These are phyloP conservation scores for Coniella lustricola DNA, from an alignment of 2,329 filamentous ascomycete genomes.

Conservation along the genomic window DNA sequence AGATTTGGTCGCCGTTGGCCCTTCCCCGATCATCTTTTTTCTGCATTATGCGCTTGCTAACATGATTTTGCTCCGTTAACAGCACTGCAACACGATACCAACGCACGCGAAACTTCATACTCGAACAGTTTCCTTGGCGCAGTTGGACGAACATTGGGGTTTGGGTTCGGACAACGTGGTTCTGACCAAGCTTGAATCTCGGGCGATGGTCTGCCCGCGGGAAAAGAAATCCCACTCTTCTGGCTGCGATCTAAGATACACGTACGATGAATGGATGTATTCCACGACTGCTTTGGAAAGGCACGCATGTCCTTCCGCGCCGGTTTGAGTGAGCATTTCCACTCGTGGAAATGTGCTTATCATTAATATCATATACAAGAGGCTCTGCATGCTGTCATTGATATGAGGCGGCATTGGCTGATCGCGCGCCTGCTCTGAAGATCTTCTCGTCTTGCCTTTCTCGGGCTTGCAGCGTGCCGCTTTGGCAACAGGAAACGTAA, in stretches of 20 bases:
- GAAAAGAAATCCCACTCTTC: not conserved
- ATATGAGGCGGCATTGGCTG: not conserved
- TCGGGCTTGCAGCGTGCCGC: not conserved
- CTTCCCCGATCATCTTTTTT: not conserved
- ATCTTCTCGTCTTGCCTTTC: too few species aligned
- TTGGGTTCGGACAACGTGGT: not conserved
- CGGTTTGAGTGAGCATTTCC: too few species aligned
- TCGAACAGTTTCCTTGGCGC: constrained; percentile 8
- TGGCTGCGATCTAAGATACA: not conserved
- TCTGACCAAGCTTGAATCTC: not conserved
- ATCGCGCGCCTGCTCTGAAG: too few species aligned
- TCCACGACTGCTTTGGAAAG: too few species aligned
- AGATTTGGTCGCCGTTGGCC: constrained; percentile 4
- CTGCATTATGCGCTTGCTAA: constrained; percentile 3
- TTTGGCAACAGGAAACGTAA: too few species aligned
- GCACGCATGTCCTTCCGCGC: too few species aligned
- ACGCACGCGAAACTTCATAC: not conserved
- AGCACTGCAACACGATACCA: not conserved
- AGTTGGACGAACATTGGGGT: constrained; percentile 10
- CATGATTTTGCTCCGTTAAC: not conserved
- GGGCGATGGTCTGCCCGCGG: not conserved
- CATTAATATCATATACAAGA: too few species aligned
- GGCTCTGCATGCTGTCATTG: too few species aligned
- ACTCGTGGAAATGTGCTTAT: too few species aligned
- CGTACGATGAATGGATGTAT: not conserved